These are phyloP conservation scores for Prunus dulcis DNA, from an alignment of 306 rosid genomes.

Conservation along the genomic window DNA sequence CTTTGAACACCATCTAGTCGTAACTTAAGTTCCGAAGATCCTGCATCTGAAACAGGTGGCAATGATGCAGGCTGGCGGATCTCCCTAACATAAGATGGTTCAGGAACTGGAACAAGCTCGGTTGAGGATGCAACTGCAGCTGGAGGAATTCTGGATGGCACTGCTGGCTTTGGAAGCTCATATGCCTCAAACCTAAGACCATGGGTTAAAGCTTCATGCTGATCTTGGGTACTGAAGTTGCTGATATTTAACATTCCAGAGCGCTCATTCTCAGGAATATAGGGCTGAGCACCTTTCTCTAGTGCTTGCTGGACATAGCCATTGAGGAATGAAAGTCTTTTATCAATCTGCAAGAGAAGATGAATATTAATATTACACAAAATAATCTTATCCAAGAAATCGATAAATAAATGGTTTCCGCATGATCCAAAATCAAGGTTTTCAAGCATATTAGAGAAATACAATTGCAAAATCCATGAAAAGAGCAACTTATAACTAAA, in stretches of 20 bases:
- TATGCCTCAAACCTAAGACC: constrained; percentile 82
- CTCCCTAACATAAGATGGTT: constrained; percentile 62
- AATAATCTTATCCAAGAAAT: neutral
- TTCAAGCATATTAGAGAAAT: neutral
- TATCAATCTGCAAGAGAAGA: constrained; percentile 55
- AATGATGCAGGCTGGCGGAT: constrained; percentile 39
- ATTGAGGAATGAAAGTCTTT: constrained; percentile 63
- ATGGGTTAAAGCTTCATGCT: constrained; percentile 57
- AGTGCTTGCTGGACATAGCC: constrained; percentile 55
- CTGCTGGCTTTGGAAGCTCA: constrained; percentile 66
- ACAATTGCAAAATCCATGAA: neutral
- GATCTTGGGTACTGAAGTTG: constrained; percentile 53
- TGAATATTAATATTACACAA: neutral
- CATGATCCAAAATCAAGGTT: neutral
- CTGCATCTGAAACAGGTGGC: constrained; percentile 51
- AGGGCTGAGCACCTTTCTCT: constrained; percentile 77
- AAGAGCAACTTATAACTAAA: neutral
- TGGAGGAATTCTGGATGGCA: constrained; percentile 41
- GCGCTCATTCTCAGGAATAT: constrained; percentile 66
- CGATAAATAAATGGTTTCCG: neutral
- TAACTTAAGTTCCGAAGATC: constrained; percentile 59
- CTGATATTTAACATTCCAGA: constrained; percentile 40
- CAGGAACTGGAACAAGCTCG: constrained; percentile 66
- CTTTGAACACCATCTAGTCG: constrained; percentile 85
- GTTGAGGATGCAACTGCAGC: constrained; percentile 45